Evolutionary conservation across 1,284 basidiomycete species (phyloP).

Genomic region (Sutorius eximius): DNA sequence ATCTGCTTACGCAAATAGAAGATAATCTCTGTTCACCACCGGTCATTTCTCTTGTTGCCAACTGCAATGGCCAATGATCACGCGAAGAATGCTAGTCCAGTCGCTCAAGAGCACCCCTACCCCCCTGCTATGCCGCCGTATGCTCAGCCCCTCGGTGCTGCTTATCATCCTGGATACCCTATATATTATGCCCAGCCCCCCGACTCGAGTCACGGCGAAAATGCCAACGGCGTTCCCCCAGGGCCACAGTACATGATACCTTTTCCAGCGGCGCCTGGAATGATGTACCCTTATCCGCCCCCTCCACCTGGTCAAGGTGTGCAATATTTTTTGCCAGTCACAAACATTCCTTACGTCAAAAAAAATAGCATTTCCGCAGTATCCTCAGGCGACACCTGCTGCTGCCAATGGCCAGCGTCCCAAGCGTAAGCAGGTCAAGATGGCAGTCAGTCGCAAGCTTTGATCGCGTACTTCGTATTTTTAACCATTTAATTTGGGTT

Average conservation of each 20-base stretch:
- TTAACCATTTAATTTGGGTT: slow-evolving; percentile 6
- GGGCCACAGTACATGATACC: slow-evolving; percentile 55
- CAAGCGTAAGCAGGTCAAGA: slow-evolving; percentile 87
- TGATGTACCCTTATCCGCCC: slow-evolving; percentile 62
- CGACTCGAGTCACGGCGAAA: slow-evolving; percentile 40
- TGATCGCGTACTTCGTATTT: neutral
- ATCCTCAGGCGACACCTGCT: slow-evolving; percentile 28
- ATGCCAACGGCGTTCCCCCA: slow-evolving; percentile 44
- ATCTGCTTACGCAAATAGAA: slow-evolving; percentile 35
- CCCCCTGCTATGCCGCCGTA: slow-evolving; percentile 33
- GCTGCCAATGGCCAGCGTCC: slow-evolving; percentile 38
- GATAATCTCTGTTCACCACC: slow-evolving; percentile 21
- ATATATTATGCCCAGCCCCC: slow-evolving; percentile 35
- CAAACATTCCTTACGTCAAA: slow-evolving; percentile 27
- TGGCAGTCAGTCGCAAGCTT: slow-evolving; percentile 58
- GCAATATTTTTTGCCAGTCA: slow-evolving; percentile 18
- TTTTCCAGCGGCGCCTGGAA: slow-evolving; percentile 53
- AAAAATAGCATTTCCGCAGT: slow-evolving; percentile 35
- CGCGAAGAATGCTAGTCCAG: slow-evolving; percentile 31
- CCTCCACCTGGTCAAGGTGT: slow-evolving; percentile 44
- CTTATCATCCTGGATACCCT: slow-evolving; percentile 36
- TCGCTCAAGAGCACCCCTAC: slow-evolving; percentile 33
- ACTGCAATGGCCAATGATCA: slow-evolving; percentile 34
- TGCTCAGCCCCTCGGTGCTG: slow-evolving; percentile 27
- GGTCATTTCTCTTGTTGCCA: slow-evolving; percentile 30